A percentile compares a stretch with the other conserved stretches of the same genome.
Evolutionary conservation across 2,329 filamentous ascomycete genomes (phyloP).

Genomic region (Biscogniauxia marginata): DNA sequence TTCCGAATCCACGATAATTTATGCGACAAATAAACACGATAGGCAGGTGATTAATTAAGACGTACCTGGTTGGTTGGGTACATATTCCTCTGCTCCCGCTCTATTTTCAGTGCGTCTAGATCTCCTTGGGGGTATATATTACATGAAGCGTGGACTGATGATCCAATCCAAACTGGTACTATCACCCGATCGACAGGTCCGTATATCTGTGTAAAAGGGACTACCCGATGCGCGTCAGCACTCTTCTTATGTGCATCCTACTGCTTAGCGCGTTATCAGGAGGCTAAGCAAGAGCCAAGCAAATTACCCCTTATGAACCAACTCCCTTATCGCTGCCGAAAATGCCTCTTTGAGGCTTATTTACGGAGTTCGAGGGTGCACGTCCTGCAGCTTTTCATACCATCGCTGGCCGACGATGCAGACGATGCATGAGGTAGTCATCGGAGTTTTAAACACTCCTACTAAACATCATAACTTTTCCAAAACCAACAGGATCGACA

Average conservation of each 20-base stretch:
- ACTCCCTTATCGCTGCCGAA: neutral
- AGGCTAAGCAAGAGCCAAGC: neutral
- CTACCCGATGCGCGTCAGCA: neutral
- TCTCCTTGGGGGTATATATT: neutral
- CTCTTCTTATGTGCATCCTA: neutral
- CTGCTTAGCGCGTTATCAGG: neutral
- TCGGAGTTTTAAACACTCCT: neutral
- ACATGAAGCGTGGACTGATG: neutral
- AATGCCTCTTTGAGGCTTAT: neutral
- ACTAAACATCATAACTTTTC: slow-evolving; percentile 4
- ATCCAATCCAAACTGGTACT: neutral
- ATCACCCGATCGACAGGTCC: neutral
- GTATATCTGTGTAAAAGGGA: neutral
- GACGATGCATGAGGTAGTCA: neutral
- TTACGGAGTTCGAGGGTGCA: neutral
- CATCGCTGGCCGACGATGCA: neutral
- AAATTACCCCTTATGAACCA: neutral
- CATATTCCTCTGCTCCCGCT: neutral
- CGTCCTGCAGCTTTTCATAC: neutral
- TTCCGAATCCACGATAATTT: neutral
- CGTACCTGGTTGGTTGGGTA: neutral
- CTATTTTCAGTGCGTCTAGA: neutral
- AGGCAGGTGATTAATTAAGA: neutral
- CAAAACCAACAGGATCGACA: slow-evolving; percentile 10
- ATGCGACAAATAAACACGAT: neutral